Percentiles rank a stretch among this genome's conserved stretches.
Evolutionary conservation across 2,329 filamentous ascomycete species (phyloP).

Genomic region (Aphanocladium album): DNA sequence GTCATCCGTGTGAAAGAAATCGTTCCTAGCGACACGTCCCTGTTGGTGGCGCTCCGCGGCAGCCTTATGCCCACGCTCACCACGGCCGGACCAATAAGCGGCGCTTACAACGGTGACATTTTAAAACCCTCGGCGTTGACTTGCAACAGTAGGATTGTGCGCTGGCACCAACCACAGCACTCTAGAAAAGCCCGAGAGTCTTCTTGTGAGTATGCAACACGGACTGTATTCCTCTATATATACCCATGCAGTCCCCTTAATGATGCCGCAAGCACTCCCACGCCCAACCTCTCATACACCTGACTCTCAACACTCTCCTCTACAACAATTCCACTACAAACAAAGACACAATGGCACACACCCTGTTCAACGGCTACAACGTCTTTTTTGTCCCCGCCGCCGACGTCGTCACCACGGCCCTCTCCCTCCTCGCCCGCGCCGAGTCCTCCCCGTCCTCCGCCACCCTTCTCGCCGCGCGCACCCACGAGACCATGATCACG

Average conservation of each 20-base stretch:
- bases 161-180: background rate
- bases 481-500: background rate
- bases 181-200: background rate
- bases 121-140: background rate
- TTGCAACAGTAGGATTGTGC: background rate
- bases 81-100: background rate
- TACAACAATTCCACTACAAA: too few species aligned
- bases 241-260: background rate
- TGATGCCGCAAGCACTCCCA: background rate
- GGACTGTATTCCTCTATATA: background rate
- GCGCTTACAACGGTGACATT: background rate
- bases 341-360: too few species aligned
- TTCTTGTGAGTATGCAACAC: too few species aligned
- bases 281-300: background rate
- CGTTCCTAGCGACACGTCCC: too few species aligned
- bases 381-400: background rate
- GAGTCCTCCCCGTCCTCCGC: background rate
- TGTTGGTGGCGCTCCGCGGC: too few species aligned
- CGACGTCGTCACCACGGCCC: background rate
- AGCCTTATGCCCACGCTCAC: too few species aligned
- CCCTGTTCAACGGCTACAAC: background rate
- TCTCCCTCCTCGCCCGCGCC: background rate
- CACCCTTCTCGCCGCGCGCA: background rate
- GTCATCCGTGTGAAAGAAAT: too few species aligned
- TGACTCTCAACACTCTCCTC: background rate